Base-by-base conservation (phyloP, 192 early-diverging fungal genomes). In the Blastocladiella britannica region DNA sequence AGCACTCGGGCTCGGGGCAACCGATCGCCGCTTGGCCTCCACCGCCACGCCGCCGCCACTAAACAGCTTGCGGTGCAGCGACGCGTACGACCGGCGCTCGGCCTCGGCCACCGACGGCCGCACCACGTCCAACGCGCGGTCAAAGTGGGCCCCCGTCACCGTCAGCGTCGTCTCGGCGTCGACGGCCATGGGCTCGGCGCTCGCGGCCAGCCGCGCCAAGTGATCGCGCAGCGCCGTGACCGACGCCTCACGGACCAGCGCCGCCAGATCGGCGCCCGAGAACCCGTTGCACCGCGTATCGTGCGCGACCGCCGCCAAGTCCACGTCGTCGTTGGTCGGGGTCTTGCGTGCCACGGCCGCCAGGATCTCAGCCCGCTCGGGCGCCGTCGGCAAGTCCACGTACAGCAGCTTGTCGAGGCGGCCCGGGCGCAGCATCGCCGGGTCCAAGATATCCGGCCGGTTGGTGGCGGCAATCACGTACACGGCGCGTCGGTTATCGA, bases 391-490 rank as follows among this genome's bases (percentile, higher is more conserved):
- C 53, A 97, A 67, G 66, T 93, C 91, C 0, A 98, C 90, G 67
- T 94, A 98, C n/a, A 98, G 72, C n/a, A 91, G 67, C 61, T 92
- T 93, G 71, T 95, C 94, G 25, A 98, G 66, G 53, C 94, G 86
- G 15, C 94, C 94, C 3, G 92, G 90, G 25, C 94, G 86, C 26
- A 98, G 72, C 93, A 98, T 93, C 28, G 94, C 94, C 5, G 94
- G 83, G 61, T 98, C 94, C 59, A 98, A 92, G 64, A 91, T 91
- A 60, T 93, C 90, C 29, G 94, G 94, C 27, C 94, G 77, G 61
- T 98, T 98, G 7, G 94, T 98, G 15, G 94, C 94, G 1, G 89
- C 94, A 64, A 98, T 91, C 26, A 98, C 85, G 68, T 89, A 98
- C 0, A 98, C 93, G 54, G 81, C 76, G 22, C 82, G 76, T 26